Percentiles rank a stretch among this genome's conserved stretches.
These are phyloP conservation scores for Cryphonectria parasitica DNA, from an alignment of 2,329 filamentous ascomycete species.

Conservation along the genomic window DNA sequence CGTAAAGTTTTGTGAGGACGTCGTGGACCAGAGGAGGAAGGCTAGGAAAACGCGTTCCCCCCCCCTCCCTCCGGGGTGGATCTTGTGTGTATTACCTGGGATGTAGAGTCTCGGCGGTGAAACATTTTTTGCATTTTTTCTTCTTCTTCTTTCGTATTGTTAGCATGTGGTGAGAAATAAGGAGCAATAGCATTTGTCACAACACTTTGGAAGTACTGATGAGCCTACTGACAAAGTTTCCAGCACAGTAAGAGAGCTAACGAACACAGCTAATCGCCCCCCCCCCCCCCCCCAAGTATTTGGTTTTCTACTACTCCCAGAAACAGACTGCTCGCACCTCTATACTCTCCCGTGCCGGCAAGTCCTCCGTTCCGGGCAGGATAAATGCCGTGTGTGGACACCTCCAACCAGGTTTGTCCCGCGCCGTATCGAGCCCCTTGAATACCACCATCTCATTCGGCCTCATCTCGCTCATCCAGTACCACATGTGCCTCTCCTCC, in stretches of 20 bases:
- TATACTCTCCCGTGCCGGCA: conserved; percentile 20
- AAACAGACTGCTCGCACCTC: conserved; percentile 18
- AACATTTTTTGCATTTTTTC: conserved; percentile 20
- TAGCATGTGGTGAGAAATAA: conserved; percentile 26
- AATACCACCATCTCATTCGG: conserved; percentile 61
- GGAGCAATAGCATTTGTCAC: conserved; percentile 24
- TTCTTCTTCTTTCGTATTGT: no score
- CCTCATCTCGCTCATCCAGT: conserved; percentile 54
- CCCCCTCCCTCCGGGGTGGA: no score
- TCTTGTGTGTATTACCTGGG: conserved; percentile 3
- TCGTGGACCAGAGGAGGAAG: background rate
- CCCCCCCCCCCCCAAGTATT: background rate
- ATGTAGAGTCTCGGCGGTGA: conserved; percentile 21
- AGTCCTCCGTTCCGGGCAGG: background rate
- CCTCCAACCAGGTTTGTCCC: conserved; percentile 20
- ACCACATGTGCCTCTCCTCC: conserved; percentile 43
- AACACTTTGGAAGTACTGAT: conserved; percentile 1
- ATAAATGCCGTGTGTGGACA: conserved; percentile 36
- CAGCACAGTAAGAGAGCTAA: background rate
- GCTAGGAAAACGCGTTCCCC: background rate
- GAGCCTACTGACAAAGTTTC: background rate
- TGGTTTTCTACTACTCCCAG: conserved; percentile 3
- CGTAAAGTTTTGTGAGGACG: conserved; percentile 31
- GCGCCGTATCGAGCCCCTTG: conserved; percentile 62
- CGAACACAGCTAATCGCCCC: background rate